Conservation (phyloP, 352 stramenopile species). For the Globisporangium iwayamae region DNA sequence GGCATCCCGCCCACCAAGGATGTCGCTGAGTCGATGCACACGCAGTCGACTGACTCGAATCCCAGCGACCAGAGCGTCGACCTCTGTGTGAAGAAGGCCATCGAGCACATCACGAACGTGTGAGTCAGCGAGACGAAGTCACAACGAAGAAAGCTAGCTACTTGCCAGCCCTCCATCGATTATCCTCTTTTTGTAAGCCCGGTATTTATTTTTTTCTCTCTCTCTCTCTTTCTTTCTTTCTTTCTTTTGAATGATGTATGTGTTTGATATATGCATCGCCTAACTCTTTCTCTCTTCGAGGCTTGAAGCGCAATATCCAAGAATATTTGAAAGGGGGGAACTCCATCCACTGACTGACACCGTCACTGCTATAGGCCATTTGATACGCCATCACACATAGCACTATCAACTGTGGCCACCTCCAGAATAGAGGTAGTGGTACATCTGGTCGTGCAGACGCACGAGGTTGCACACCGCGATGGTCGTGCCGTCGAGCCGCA, state of each 20-base stretch:
- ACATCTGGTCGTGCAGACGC: constrained; percentile 94
- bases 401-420: constrained; percentile 11
- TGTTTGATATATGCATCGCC: constrained; percentile 1
- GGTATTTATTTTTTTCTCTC: constrained; percentile 11
- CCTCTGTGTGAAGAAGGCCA: constrained; percentile 60
- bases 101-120: constrained; percentile 68
- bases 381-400: no score
- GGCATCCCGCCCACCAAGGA: constrained; percentile 58
- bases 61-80: constrained; percentile 29
- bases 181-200: constrained; percentile 4
- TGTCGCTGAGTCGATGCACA: constrained; percentile 15
- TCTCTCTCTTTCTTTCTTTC: neutral
- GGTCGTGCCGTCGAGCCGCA: constrained; percentile 83
- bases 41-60: neutral
- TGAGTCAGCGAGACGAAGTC: constrained; percentile 6
- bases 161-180: neutral
- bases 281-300: neutral
- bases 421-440: constrained; percentile 87
- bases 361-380: neutral
- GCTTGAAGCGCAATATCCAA: neutral
- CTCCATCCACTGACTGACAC: neutral
- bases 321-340: neutral
- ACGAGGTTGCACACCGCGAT: constrained; percentile 84
- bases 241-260: neutral
- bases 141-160: no score